Evolutionary conservation across 768 basidiomycete species (phyloP).

Genomic region (Boletus sensibilis): DNA sequence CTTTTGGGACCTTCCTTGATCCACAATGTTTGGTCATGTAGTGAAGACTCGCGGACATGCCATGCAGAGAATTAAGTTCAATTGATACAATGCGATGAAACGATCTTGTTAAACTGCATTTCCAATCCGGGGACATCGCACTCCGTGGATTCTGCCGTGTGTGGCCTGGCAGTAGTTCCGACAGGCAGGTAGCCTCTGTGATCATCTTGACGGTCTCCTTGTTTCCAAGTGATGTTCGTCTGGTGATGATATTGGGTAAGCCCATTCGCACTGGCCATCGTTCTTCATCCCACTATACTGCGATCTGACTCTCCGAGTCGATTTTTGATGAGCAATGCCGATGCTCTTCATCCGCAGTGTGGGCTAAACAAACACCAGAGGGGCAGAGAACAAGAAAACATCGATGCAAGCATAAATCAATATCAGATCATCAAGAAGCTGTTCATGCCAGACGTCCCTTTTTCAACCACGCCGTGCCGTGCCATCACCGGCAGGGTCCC

Average conservation of each 20-base stretch:
- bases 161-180: not conserved
- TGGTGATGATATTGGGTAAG: not conserved
- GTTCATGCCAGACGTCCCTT: not conserved
- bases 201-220: not conserved
- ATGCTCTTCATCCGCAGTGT: not conserved
- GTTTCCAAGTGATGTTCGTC: not conserved
- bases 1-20: not conserved
- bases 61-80: not conserved
- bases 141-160: not conserved
- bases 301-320: not conserved
- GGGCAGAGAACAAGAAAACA: not conserved
- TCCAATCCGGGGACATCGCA: not conserved
- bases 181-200: not conserved
- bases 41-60: not conserved
- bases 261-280: not conserved
- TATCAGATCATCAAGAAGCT: slow-evolving; percentile 12
- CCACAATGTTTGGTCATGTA: not conserved
- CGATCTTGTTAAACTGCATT: not conserved
- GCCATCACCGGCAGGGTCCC: not conserved
- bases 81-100: not conserved
- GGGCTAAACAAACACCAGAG: not conserved
- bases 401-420: not conserved
- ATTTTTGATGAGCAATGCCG: not conserved
- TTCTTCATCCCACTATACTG: not conserved
- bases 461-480: not conserved